These are phyloP conservation scores for Trichoderma lentiforme DNA, from an alignment of 2,329 filamentous ascomycete genomes.

Conservation along the genomic window DNA sequence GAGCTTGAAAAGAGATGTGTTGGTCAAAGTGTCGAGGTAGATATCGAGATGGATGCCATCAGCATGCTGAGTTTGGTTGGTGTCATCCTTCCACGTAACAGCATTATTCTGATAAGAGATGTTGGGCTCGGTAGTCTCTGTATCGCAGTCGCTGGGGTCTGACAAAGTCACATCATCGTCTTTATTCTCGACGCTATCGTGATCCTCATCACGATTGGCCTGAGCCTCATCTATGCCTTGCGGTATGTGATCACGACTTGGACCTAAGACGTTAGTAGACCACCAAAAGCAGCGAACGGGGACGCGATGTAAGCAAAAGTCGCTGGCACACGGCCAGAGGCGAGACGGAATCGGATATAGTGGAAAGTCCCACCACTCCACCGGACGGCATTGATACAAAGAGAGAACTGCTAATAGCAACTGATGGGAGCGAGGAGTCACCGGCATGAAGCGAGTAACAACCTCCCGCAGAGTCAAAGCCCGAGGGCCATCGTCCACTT, in stretches of 20 bases:
- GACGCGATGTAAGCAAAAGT: neutral
- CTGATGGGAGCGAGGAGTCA: neutral
- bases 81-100: neutral
- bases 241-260: neutral
- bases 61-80: neutral
- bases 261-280: neutral
- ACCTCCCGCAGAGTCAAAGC: neutral
- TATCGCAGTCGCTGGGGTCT: neutral
- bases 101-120: neutral
- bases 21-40: neutral
- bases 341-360: neutral
- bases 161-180: neutral
- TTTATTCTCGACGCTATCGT: neutral
- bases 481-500: neutral
- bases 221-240: neutral
- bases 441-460: neutral
- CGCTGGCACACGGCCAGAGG: neutral
- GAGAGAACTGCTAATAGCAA: neutral
- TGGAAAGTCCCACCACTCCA: constrained; percentile 3
- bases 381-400: neutral
- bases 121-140: neutral
- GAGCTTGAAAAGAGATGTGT: neutral
- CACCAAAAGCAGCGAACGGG: neutral
- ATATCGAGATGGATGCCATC: neutral
- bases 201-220: neutral